phyloP scores from a whole-genome alignment of 225 moss, liverwort and hornwort species.

The Polytrichum commune region DNA sequence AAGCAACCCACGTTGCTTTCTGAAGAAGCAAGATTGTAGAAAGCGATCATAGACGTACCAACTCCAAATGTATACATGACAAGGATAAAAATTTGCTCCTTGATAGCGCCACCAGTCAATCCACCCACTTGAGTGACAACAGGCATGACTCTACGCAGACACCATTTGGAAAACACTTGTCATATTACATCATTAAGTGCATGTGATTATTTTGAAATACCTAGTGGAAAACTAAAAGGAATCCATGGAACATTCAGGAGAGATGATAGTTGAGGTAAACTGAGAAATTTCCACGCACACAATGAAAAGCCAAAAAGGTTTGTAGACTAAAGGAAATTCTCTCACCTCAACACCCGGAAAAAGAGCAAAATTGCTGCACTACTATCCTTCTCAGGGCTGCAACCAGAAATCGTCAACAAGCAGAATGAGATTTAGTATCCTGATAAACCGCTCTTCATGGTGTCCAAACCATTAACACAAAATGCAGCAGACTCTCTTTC shows the following conservation, averaged over 20 bases:
- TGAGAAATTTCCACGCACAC: too few relatives aligned
- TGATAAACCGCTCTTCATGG: too few relatives aligned
- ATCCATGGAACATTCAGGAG: too few relatives aligned
- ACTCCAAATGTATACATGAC: constrained; percentile 59
- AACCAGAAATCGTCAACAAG: constrained; percentile 5
- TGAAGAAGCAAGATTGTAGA: too few relatives aligned
- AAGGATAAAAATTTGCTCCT: constrained; percentile 53
- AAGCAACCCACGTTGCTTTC: neutral
- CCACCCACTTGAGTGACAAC: constrained; percentile 45
- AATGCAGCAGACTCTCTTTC: too few relatives aligned
- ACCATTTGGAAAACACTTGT: neutral
- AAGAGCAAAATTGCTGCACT: constrained; percentile 85
- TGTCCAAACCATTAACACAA: too few relatives aligned
- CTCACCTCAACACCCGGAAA: constrained; percentile 79
- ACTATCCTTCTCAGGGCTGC: constrained; percentile 70
- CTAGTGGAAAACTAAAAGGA: too few relatives aligned
- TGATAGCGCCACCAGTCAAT: constrained; percentile 56
- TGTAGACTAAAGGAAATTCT: neutral
- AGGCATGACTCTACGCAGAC: constrained; percentile 42
- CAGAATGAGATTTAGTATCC: neutral
- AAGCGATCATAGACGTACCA: constrained; percentile 22
- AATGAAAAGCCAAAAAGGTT: neutral
- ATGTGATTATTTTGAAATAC: too few relatives aligned
- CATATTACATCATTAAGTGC: too few relatives aligned
- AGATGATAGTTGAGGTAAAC: too few relatives aligned